A percentile compares a stretch with the other conserved stretches of the same genome.
phyloP scores from a whole-genome alignment of 2,329 filamentous ascomycete genomes.

The Colletotrichum gloeosporioides region DNA sequence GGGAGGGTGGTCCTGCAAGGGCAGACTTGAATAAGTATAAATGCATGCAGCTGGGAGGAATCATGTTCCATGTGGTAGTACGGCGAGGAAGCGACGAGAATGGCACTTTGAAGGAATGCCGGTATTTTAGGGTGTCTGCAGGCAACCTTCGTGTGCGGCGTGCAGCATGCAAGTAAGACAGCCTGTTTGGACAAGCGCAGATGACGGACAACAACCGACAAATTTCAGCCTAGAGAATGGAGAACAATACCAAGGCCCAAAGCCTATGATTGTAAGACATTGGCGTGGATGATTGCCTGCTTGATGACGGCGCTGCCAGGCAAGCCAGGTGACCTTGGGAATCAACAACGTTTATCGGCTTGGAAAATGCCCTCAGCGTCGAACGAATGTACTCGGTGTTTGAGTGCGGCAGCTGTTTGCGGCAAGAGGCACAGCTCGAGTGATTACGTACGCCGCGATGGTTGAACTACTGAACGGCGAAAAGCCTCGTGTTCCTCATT shows the following conservation, averaged over 20 bases:
- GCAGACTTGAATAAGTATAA: background rate
- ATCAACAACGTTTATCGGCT: background rate
- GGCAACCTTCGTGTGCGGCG: background rate
- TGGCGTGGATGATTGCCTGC: background rate
- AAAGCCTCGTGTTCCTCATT: conserved; percentile 5
- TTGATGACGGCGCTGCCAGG: background rate
- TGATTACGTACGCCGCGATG: conserved; percentile 10
- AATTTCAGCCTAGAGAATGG: background rate
- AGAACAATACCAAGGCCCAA: background rate
- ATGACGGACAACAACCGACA: background rate
- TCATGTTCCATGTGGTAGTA: background rate
- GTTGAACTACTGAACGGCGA: background rate
- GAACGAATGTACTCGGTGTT: background rate
- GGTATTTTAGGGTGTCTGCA: background rate
- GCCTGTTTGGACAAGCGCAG: background rate
- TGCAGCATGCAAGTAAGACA: background rate
- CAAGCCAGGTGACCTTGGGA: background rate
- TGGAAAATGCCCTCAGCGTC: background rate
- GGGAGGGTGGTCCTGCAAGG: background rate
- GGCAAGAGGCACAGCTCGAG: background rate
- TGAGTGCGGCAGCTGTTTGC: background rate
- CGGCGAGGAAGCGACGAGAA: background rate
- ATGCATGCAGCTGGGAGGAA: background rate
- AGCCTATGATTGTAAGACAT: background rate
- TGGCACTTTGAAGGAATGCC: background rate